These are phyloP conservation scores for Phytopythium kandeliae DNA, from an alignment of 352 stramenopile species.

Conservation along the genomic window DNA sequence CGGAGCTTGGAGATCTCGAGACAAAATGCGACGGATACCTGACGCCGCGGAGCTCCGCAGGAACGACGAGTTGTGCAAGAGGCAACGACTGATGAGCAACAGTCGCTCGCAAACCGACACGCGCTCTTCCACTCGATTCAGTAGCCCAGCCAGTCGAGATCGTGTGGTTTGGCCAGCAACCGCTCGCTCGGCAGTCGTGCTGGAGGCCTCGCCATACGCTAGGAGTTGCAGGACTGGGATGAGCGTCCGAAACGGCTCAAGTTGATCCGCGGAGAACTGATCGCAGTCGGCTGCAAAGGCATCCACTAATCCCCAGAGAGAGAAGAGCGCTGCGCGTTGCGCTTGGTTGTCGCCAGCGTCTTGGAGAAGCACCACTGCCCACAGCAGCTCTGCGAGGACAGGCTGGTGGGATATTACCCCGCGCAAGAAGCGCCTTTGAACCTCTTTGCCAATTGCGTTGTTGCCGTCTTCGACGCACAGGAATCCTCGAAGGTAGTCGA, in stretches of 20 bases:
- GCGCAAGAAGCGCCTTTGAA: not conserved
- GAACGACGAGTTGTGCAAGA: constrained; percentile 43
- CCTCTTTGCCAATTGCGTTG: not conserved
- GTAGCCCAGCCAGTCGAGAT: constrained; percentile 27
- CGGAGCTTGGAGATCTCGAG: constrained; percentile 12
- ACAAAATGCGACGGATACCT: constrained; percentile 27
- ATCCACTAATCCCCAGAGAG: constrained; percentile 25
- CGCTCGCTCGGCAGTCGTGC: constrained; percentile 13
- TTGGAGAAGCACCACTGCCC: constrained; percentile 8
- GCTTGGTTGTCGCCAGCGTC: not conserved
- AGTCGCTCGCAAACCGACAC: constrained; percentile 10
- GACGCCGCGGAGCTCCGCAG: constrained; percentile 43
- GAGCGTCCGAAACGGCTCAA: constrained; percentile 17
- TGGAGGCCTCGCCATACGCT: constrained; percentile 34
- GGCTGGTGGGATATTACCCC: not conserved
- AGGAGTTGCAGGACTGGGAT: constrained; percentile 55
- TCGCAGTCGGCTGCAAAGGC: constrained; percentile 12
- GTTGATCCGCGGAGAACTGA: constrained; percentile 6
- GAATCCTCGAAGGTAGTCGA: not conserved
- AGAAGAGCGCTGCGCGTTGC: constrained; percentile 3
- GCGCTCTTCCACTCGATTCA: constrained; percentile 34
- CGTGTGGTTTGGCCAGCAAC: constrained; percentile 11
- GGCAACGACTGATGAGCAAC: constrained; percentile 36
- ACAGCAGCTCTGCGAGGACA: constrained; percentile 21
- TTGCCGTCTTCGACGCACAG: not conserved